Evolutionary conservation across 2,329 filamentous ascomycete species (phyloP).

Genomic region (Alternaria arborescens): DNA sequence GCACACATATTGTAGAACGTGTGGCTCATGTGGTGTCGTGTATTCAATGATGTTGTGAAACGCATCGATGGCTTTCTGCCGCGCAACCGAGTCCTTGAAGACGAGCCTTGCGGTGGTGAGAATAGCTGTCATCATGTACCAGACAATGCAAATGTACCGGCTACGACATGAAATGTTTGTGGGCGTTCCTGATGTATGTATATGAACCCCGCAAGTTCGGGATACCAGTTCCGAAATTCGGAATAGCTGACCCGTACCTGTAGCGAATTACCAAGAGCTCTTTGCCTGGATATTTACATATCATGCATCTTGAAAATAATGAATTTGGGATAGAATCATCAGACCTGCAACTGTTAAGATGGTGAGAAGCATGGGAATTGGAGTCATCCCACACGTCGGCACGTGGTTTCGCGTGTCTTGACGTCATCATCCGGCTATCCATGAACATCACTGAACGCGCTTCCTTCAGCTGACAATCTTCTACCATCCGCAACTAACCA

Average conservation of each 20-base stretch:
- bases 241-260: conserved; percentile 18
- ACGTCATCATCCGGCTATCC: conserved; percentile 21
- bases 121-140: conserved; percentile 23
- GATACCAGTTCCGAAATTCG: conserved; percentile 19
- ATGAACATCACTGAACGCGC: conserved; percentile 5
- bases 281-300: neutral
- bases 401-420: conserved; percentile 32
- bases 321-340: neutral
- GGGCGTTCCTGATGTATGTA: neutral
- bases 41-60: conserved; percentile 39
- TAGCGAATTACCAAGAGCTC: neutral
- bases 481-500: neutral
- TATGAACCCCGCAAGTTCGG: conserved; percentile 19
- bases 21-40: conserved; percentile 30
- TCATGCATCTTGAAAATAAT: accelerated
- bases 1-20: conserved; percentile 35
- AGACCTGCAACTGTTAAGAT: accelerated
- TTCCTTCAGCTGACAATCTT: neutral
- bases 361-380: neutral
- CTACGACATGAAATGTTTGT: neutral
- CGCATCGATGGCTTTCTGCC: conserved; percentile 25
- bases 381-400: neutral
- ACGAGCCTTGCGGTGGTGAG: conserved; percentile 33
- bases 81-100: conserved; percentile 23
- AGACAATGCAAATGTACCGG: neutral